Percentiles rank a stretch among this genome's conserved stretches.
Conservation (phyloP, 805 yeast species). For the Sugiyamaella marilandica region DNA sequence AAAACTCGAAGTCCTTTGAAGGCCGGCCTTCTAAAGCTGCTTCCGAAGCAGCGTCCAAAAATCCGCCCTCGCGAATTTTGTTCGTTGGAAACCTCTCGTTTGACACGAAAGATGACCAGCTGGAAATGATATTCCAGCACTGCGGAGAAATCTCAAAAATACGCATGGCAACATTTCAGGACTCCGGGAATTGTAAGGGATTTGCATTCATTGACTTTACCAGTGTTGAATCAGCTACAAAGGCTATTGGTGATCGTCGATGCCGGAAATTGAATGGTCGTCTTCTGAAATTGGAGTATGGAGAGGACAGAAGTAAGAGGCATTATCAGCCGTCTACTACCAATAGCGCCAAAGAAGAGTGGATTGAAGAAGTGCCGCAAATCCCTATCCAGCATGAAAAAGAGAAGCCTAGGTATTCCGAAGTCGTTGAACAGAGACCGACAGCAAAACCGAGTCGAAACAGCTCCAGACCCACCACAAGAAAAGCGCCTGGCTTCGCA, state of each 20-base stretch:
- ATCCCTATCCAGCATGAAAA: not conserved
- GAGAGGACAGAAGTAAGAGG: conserved; percentile 89
- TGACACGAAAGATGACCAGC: conserved; percentile 77
- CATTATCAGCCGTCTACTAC: conserved; percentile 15
- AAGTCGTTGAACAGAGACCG: not conserved
- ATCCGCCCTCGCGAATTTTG: conserved; percentile 83
- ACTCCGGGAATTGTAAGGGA: conserved; percentile 93
- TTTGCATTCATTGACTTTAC: conserved; percentile 88
- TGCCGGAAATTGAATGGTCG: conserved; percentile 67
- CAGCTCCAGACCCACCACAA: conserved; percentile 2
- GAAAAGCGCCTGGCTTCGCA: conserved; percentile 62
- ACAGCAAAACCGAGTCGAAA: not conserved
- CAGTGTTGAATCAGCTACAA: conserved; percentile 74
- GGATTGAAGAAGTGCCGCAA: conserved; percentile 2
- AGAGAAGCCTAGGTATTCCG: not conserved
- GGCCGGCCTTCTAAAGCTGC: conserved; percentile 74
- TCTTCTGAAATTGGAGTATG: conserved; percentile 80
- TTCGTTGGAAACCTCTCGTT: conserved; percentile 93
- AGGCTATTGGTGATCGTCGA: conserved; percentile 68
- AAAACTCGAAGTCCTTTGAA: conserved; percentile 71
- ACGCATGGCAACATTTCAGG: conserved; percentile 98
- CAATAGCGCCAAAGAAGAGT: conserved; percentile 12
- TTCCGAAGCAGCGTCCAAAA: conserved; percentile 41
- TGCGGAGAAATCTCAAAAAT: conserved; percentile 82
- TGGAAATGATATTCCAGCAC: conserved; percentile 79